These are phyloP conservation scores for Taiozyma sp. DNA, from an alignment of 1,139 yeast genomes.

Conservation along the genomic window DNA sequence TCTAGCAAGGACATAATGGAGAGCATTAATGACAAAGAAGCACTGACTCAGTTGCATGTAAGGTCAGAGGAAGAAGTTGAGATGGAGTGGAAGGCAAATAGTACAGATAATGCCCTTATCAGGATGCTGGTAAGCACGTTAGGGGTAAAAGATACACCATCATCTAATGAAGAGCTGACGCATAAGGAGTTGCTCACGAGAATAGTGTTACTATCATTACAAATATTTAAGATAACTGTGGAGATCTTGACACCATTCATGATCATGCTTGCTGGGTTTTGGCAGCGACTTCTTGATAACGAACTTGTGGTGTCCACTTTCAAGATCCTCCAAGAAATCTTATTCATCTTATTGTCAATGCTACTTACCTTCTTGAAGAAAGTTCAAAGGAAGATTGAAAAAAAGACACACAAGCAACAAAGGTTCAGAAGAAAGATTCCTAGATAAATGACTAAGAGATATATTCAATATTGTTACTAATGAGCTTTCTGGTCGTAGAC, in stretches of 20 bases:
- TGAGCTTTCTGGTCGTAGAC: background rate
- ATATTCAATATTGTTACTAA: background rate
- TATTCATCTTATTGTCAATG: slow-evolving; percentile 5
- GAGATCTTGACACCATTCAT: slow-evolving; percentile 11
- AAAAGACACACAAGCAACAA: background rate
- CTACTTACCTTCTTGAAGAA: slow-evolving; percentile 1
- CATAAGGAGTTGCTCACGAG: slow-evolving; percentile 2
- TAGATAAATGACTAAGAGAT: background rate
- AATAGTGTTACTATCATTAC: slow-evolving; percentile 8
- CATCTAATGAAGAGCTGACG: background rate
- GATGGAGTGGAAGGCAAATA: background rate
- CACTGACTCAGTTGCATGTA: background rate
- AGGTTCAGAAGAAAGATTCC: background rate
- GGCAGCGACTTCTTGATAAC: slow-evolving; percentile 3
- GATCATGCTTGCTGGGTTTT: background rate
- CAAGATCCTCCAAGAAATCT: slow-evolving; percentile 8
- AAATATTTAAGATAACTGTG: slow-evolving; percentile 5
- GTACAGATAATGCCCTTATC: background rate
- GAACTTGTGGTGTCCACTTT: slow-evolving; percentile 3
- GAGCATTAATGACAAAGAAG: slow-evolving; percentile 5
- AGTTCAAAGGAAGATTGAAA: background rate
- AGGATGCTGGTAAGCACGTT: background rate
- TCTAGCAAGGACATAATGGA: slow-evolving; percentile 9
- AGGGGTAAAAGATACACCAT: background rate
- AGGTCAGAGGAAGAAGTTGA: background rate